A percentile compares a stretch with the other conserved stretches of the same genome.
Evolutionary conservation across 257 asterid genomes (phyloP).

Genomic region (Avicennia marina): DNA sequence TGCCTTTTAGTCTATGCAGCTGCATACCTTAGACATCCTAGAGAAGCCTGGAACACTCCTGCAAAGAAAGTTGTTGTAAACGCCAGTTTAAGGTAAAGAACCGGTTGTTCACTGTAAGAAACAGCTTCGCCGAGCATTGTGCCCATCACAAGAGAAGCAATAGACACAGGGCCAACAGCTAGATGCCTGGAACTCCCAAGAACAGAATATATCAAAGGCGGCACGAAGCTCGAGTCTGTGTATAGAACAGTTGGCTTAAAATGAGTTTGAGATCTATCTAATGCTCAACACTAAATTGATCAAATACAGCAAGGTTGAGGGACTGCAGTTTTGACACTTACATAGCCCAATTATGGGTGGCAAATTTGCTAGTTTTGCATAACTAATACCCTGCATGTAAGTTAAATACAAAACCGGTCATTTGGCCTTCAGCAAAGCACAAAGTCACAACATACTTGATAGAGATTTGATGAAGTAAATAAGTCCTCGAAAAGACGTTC

Average conservation of each 20-base stretch:
- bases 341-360: constrained; percentile 86
- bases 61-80: constrained; percentile 86
- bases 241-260: not conserved
- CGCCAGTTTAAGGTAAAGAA: constrained; percentile 74
- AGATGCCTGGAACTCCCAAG: constrained; percentile 89
- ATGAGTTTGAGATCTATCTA: not conserved
- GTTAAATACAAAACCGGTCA: too few relatives aligned
- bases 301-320: not conserved
- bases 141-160: constrained; percentile 94
- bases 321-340: constrained; percentile 28
- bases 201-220: constrained; percentile 76
- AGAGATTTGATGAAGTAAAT: not conserved
- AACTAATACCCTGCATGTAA: constrained; percentile 97
- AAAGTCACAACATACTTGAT: not conserved
- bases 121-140: constrained; percentile 75
- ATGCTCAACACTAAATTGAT: not conserved
- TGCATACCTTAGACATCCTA: constrained; percentile 69
- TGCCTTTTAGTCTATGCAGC: too few relatives aligned
- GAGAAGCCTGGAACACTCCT: constrained; percentile 78
- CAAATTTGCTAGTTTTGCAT: constrained; percentile 90
- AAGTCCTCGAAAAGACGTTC: not conserved
- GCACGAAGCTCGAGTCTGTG: constrained; percentile 91
- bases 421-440: not conserved
- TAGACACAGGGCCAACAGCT: constrained; percentile 88
- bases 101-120: constrained; percentile 41